Base-by-base conservation (phyloP, 73 alveolate species). In the Vitrella brassicaformis region DNA sequence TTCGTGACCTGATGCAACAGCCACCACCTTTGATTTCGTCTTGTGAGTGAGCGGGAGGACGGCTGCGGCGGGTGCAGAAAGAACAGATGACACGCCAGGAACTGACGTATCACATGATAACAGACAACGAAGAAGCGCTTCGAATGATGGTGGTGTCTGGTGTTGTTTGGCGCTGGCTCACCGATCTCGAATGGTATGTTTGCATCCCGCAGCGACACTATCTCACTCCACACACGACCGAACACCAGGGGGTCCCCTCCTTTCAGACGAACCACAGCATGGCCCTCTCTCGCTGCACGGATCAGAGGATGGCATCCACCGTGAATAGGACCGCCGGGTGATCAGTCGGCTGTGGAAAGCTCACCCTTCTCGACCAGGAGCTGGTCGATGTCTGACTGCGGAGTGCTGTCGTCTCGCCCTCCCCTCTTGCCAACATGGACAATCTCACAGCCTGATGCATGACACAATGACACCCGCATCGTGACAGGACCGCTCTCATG, bases 211-310 rank as follows among this genome's bases (percentile, higher is more conserved):
- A 39, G 56, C 22, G 22, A 8, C 82, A 67, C 71, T 75, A 75
- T 67, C 69, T 75, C 82, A 31, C 68, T 73, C 19, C 82, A 73
- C 1, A 70, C 82, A 0, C 82, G 46, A 68, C 82, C 82, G 31
- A 75, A 75, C 31, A 75, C 68, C 32, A 71, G 67, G 39, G 82
- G 82, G 30, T 75, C 82, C 26, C 82, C 82, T 45, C 82, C 82
- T 75, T 75, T 75, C 65, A 75, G 71, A 31, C 82, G 82, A 14
- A 39, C 56, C 56, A 39, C 56, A 14, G 56, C 4, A 4, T 39
- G 4, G 56, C 56, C 56, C 56, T 39, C 14, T 14, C 14, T 39
- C 14, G 56, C 56, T 39, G 56, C 56, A 39, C 14, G 56, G 22
- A 39, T 39, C 56, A 39, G 4, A 8, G 22, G 22, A 39, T 39